phyloP scores from a whole-genome alignment of 805 yeast species.

The Candida vartiovaarae region DNA sequence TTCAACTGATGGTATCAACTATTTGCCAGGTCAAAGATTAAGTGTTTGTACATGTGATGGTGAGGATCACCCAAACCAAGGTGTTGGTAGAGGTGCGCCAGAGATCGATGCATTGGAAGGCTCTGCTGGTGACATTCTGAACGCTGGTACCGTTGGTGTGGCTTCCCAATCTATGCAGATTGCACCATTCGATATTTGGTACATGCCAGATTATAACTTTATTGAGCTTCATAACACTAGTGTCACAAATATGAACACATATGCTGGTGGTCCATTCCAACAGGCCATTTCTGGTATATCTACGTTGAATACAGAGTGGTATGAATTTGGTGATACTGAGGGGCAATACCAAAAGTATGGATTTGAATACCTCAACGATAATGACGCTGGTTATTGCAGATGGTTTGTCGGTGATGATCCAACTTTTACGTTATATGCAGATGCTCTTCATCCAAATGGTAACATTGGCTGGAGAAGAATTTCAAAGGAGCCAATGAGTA shows the following conservation, averaged over 20 bases:
- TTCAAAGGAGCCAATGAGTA: slow-evolving; percentile 89
- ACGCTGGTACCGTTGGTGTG: slow-evolving; percentile 30
- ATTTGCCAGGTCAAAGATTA: slow-evolving; percentile 77
- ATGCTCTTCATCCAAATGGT: slow-evolving; percentile 84
- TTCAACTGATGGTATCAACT: slow-evolving; percentile 81
- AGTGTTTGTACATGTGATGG: slow-evolving; percentile 74
- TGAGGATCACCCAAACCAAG: slow-evolving; percentile 82
- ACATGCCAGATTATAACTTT: slow-evolving; percentile 79
- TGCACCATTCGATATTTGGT: slow-evolving; percentile 95
- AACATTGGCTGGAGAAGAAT: slow-evolving; percentile 78
- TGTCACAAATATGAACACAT: slow-evolving; percentile 75
- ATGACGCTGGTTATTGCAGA: slow-evolving; percentile 62
- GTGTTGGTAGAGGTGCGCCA: slow-evolving; percentile 90
- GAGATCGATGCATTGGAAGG: slow-evolving; percentile 92
- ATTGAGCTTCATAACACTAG: slow-evolving; percentile 63
- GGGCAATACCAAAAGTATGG: slow-evolving; percentile 66
- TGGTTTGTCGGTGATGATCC: slow-evolving; percentile 86
- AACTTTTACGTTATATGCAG: slow-evolving; percentile 64
- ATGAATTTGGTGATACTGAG: slow-evolving; percentile 50
- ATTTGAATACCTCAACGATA: slow-evolving; percentile 69
- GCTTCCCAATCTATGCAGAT: slow-evolving; percentile 91
- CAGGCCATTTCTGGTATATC: slow-evolving; percentile 86
- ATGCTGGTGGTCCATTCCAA: slow-evolving; percentile 90
- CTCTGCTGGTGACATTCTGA: slow-evolving; percentile 48
- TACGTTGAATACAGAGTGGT: slow-evolving; percentile 78